Conservation (phyloP, 164 flowering plant species). For the Vitis rupestris region DNA sequence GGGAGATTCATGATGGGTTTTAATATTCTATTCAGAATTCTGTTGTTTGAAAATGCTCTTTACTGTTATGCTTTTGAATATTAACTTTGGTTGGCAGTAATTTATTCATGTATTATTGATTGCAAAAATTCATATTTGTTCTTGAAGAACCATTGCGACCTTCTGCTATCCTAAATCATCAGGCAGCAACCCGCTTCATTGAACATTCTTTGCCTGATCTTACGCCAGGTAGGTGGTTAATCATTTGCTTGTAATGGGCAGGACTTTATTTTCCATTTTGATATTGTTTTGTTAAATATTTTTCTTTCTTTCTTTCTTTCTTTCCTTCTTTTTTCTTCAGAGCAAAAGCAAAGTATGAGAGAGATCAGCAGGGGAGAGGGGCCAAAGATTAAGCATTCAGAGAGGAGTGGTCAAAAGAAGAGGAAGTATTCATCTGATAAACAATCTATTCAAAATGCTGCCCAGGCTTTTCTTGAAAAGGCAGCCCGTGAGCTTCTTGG, state of each 20-base stretch:
- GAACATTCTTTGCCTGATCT: conserved; percentile 96
- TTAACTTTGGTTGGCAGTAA: not conserved
- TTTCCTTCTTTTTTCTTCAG: conserved; percentile 33
- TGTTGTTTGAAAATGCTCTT: not conserved
- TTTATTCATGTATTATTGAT: conserved; percentile 1
- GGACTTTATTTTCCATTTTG: not conserved
- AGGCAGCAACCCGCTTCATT: conserved; percentile 91
- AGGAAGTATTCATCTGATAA: conserved; percentile 64
- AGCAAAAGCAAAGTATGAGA: conserved; percentile 75
- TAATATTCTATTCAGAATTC: not conserved
- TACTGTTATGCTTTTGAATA: not conserved
- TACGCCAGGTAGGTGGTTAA: conserved; percentile 50
- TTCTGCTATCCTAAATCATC: conserved; percentile 65
- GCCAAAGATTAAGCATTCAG: conserved; percentile 31
- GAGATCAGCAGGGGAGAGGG: conserved; percentile 60
- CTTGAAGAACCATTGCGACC: conserved; percentile 77
- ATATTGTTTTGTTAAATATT: conserved; percentile 1
- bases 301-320: not conserved
- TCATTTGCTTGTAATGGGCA: not conserved
- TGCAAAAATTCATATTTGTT: conserved; percentile 18
- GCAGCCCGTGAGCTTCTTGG: conserved; percentile 84
- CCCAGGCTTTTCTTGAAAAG: conserved; percentile 89
- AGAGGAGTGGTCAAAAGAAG: conserved; percentile 55
- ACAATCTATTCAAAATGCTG: conserved; percentile 66
- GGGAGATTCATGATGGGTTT: too few relatives aligned